phyloP scores from a whole-genome alignment of 176 grass and related monocot species.

The Rhynchospora tenuis region DNA sequence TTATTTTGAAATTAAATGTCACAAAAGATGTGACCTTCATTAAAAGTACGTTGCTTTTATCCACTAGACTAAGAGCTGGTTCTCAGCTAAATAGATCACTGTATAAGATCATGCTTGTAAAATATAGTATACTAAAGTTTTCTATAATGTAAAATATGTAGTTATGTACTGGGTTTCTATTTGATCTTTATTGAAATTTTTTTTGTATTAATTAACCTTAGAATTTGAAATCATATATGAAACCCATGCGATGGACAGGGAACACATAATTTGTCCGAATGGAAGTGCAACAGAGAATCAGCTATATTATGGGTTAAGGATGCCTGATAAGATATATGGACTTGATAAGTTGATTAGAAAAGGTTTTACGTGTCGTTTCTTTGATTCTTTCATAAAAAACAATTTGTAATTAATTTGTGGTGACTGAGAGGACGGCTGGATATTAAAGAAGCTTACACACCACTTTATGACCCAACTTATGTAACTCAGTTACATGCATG shows the following conservation, averaged over 20 bases:
- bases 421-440: neutral
- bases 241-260: neutral
- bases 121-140: too few relatives aligned
- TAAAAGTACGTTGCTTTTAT: too few relatives aligned
- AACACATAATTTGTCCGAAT: neutral
- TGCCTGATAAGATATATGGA: neutral
- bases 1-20: too few relatives aligned
- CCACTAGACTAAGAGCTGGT: too few relatives aligned
- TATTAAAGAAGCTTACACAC: neutral
- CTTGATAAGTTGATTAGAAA: slow-evolving; percentile 2
- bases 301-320: neutral
- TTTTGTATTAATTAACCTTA: too few relatives aligned
- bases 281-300: neutral
- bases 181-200: too few relatives aligned
- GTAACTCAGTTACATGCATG: neutral
- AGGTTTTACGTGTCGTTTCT: neutral
- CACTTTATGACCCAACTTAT: neutral
- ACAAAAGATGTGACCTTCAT: too few relatives aligned
- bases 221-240: neutral
- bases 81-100: too few relatives aligned
- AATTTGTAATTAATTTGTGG: neutral
- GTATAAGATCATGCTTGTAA: too few relatives aligned
- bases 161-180: too few relatives aligned
- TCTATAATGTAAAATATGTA: too few relatives aligned
- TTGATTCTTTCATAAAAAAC: neutral